Base-by-base conservation (phyloP, 2,329 filamentous ascomycete genomes). In the Lecanoromycetidae sp. region DNA sequence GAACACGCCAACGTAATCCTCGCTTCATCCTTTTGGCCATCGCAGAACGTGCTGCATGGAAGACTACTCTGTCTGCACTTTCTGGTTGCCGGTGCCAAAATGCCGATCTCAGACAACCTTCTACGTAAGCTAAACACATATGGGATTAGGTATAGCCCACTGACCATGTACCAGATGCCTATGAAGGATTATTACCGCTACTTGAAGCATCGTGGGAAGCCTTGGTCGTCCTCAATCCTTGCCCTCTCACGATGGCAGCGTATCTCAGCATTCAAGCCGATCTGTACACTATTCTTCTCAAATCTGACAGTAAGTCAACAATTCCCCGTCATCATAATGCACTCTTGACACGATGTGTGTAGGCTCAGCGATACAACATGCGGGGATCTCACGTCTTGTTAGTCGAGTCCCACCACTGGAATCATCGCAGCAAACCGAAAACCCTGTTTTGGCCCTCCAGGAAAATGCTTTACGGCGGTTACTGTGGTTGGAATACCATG, bases 11-110 rank as follows among this genome's bases (percentile, higher is more conserved):
- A 23, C 17, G 32, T n/a, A 15, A 26, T 48, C 26, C 38, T 53
- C 17, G n/a, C n/a, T n/a, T 35, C 36, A 25, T 30, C 20, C 1
- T 15, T 39, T 20, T 51, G 36, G 39, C n/a, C 26, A 12, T 38
- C 41, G n/a, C 51, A 52, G 37, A 53, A 55, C 25, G 43, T 23
- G 27, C 34, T 54, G 29, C 52, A 54, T 32, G 52, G 52, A 17
- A 49, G 48, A 37, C 30, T 52, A 4, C 34, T 54, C 12, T 51
- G 44, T 29, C 20, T 54, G 17, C 52, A 46, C 23, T 40, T 36
- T 5, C 32, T 54, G 13, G 13, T 51, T 23, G 17, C 20, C 23
- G 42, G 50, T 23, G 23, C 36, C 13, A 38, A 33, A 12, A 15
- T 25, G 9, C 40, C 38, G 15, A 5, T 32, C 4, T 15, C 30